Base-by-base conservation (phyloP, 805 yeast species). In the Brettanomyces sp. region DNA sequence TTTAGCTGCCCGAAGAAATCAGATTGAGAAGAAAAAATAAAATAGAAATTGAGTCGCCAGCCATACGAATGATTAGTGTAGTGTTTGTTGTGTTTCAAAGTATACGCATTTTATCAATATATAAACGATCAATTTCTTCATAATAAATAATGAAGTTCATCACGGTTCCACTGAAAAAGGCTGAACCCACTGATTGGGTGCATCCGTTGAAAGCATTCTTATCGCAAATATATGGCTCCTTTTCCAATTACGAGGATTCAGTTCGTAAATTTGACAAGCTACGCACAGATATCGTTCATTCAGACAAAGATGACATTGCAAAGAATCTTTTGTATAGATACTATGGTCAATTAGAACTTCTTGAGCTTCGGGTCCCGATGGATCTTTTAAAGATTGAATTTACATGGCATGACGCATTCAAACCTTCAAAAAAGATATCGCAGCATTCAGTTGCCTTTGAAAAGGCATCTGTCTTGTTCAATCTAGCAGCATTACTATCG, bases 381-480 rank as follows among this genome's bases (percentile, higher is more conserved):
- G 71, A 70, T 44, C 66, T 73, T n/a, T 51, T 50, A 28, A 70
- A 72, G 47, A 59, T 83, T 9, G 72, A 74, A 45, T 91, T 90
- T 60, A 72, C 78, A 0, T 91, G 98, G 98, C 65, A 66, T 52
- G 95, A 90, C 58, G 82, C 93, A 4, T 85, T 80, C 56, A 66
- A 70, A 44, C 66, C 67, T 6, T 52, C 67, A 0, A 48, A 22
- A 3, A 64, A 69, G 1, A 74, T 74, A 49, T 69, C 83, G n/a
- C 96, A 90, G 59, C 76, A 76, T 55, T 82, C 96, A 0, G 56
- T 86, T 39, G 88, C 96, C 0, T 89, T 86, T 58, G 99, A 91
- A 57, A 91, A 91, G 65, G 96, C 96, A 0, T 77, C 85, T 24
- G 67, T 83, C 2, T 69, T 93, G 45, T 91, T 82, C 71, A 90